These are phyloP conservation scores for Filosporella fistucella DNA, from an alignment of 495 filamentous ascomycete species.

Conservation along the genomic window DNA sequence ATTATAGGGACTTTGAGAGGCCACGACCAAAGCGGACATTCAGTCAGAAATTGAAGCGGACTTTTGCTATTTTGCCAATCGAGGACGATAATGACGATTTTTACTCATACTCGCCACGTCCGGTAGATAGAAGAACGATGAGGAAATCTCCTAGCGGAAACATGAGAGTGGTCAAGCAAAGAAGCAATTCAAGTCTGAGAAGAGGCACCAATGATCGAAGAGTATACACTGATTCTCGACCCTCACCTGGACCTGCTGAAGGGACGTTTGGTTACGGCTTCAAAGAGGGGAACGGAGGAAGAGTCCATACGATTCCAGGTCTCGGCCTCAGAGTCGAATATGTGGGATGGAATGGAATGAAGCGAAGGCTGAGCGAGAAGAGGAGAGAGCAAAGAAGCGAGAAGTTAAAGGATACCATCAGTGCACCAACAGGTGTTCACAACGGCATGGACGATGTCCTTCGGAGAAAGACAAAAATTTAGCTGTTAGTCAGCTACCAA, in stretches of 20 bases:
- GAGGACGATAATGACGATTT: conserved; percentile 32
- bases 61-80: conserved; percentile 47
- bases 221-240: conserved; percentile 8
- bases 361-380: conserved; percentile 48
- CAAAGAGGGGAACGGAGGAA: conserved; percentile 30
- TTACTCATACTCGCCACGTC: conserved; percentile 32
- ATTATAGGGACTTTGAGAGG: conserved; percentile 37
- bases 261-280: conserved; percentile 18
- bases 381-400: conserved; percentile 64
- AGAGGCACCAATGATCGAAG: conserved; percentile 1
- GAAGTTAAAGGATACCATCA: conserved; percentile 67
- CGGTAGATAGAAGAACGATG: conserved; percentile 42
- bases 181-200: conserved; percentile 20
- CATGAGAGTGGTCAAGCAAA: conserved; percentile 42
- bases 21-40: conserved; percentile 48
- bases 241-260: conserved; percentile 11
- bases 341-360: conserved; percentile 36
- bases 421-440: conserved; percentile 40
- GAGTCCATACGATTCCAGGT: conserved; percentile 35
- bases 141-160: conserved; percentile 44
- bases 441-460: conserved; percentile 50
- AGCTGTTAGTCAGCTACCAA: too few relatives aligned
- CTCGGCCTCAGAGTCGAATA: conserved; percentile 48
- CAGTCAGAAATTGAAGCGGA: conserved; percentile 34
- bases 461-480: conserved; percentile 3